Percentiles rank a stretch among this genome's conserved stretches.
Conservation (phyloP, 2,329 filamentous ascomycete genomes). For the Cladophialophora yegresii region DNA sequence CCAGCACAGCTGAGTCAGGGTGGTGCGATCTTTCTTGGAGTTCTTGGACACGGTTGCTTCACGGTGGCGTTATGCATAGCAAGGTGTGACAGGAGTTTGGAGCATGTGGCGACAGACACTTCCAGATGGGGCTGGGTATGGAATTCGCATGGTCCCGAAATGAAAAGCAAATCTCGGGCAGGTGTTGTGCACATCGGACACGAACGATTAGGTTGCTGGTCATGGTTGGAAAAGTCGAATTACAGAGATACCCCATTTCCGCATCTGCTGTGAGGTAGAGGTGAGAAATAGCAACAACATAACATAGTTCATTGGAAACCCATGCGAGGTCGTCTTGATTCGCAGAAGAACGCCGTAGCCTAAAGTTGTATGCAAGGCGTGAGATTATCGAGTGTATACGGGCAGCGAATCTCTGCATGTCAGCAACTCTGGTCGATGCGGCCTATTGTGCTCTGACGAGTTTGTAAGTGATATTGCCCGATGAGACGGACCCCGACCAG, state of each 20-base stretch:
- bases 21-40: background rate
- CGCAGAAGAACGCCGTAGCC: constrained; percentile 10
- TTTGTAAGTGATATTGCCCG: constrained; percentile 8
- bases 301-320: constrained; percentile 1
- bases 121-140: constrained; percentile 12
- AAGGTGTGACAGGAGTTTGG: background rate
- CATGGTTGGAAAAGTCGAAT: constrained; percentile 20
- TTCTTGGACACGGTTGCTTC: background rate
- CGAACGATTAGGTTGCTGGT: constrained; percentile 6
- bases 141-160: background rate
- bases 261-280: constrained; percentile 8
- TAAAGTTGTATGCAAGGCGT: constrained; percentile 13
- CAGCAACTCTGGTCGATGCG: constrained; percentile 9
- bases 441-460: background rate
- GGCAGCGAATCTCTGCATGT: constrained; percentile 16
- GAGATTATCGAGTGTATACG: constrained; percentile 13
- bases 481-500: background rate
- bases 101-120: background rate
- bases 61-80: constrained; percentile 1
- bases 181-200: constrained; percentile 1
- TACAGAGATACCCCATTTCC: constrained; percentile 25
- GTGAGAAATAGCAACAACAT: constrained; percentile 22
- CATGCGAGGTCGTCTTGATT: background rate
- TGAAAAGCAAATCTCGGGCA: background rate
- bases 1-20: constrained; percentile 24